Base-by-base conservation (phyloP, 495 filamentous ascomycete genomes). In the Rhypophila decipiens region DNA sequence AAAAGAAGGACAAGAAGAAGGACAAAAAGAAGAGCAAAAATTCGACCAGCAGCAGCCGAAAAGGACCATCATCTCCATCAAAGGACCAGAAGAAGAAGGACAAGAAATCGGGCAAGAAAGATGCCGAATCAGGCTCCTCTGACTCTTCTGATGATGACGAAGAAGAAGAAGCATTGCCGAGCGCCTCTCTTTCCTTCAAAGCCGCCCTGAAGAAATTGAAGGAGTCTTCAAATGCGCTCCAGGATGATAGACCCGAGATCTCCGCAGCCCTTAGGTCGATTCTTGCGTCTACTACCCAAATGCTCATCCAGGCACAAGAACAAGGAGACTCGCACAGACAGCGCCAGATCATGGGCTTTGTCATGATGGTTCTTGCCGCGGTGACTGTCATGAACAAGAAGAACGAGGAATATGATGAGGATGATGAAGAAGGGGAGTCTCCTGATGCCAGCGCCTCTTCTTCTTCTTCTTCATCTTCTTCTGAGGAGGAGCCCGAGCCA, bases 1-100 rank as follows among this genome's bases (percentile, higher is more conserved):
- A 54, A 39, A 52, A 56, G 24, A 53, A 47, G 48, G 41, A 42
- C 35, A 34, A 42, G 22, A 36, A 48, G 31, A 40, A 59, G 35
- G 38, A 47, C 20, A 42, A 55, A 31, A 43, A 44, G 18, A n/a
- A 38, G 51, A 9, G 29, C 23, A 2, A 39, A 42, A n/a, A 31
- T 34, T 15, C 48, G 23, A n/a, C n/a, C 34, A 40, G 24, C 44
- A n/a, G n/a, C n/a, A n/a, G n/a, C n/a, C n/a, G n/a, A n/a, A n/a
- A n/a, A n/a, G n/a, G n/a, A n/a, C n/a, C n/a, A n/a, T n/a, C n/a
- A n/a, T n/a, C n/a, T n/a, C n/a, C n/a, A n/a, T n/a, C n/a, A 38
- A 56, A 35, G 42, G 39, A 24, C 24, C 2, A 17, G 19, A 44
- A 54, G 41, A 52, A 56, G 24, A 53, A 47, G 48, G 41, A 42